These are phyloP conservation scores for Lactarius tabidus DNA, from an alignment of 768 basidiomycete species.

Conservation along the genomic window DNA sequence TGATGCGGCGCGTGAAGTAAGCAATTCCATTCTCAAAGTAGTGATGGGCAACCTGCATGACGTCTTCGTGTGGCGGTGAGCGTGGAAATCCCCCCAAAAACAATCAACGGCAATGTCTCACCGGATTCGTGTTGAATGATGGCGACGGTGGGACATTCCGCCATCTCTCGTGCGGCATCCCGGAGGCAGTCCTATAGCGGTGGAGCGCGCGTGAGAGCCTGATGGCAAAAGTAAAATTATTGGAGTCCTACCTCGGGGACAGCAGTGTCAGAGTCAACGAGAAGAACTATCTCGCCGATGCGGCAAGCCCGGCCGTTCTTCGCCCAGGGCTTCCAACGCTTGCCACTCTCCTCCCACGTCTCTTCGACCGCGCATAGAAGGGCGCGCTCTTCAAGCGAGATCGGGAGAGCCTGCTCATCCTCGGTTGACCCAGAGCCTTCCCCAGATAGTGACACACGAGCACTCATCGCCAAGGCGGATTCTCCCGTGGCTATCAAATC, in stretches of 20 bases:
- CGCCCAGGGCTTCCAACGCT: slow-evolving; percentile 33
- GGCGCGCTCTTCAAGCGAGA: slow-evolving; percentile 47
- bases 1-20: slow-evolving; percentile 50
- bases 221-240: background rate
- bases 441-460: slow-evolving; percentile 30
- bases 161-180: slow-evolving; percentile 50
- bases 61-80: slow-evolving; percentile 36
- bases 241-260: slow-evolving; percentile 38
- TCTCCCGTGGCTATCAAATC: slow-evolving; percentile 24
- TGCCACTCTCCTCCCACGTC: slow-evolving; percentile 38
- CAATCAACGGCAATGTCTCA: slow-evolving; percentile 21
- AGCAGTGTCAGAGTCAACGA: slow-evolving; percentile 50
- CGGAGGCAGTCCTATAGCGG: slow-evolving; percentile 43
- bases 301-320: slow-evolving; percentile 41
- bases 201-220: slow-evolving; percentile 6
- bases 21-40: slow-evolving; percentile 48
- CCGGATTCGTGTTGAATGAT: slow-evolving; percentile 51
- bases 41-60: slow-evolving; percentile 54
- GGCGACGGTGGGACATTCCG: slow-evolving; percentile 44
- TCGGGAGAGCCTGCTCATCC: slow-evolving; percentile 29
- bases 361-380: slow-evolving; percentile 50
- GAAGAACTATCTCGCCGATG: slow-evolving; percentile 43
- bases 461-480: slow-evolving; percentile 13
- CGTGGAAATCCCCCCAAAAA: slow-evolving; percentile 16
- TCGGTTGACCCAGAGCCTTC: slow-evolving; percentile 28